Percentiles rank a stretch among this genome's conserved stretches.
phyloP scores from a whole-genome alignment of 495 filamentous ascomycete genomes.

The Penicillium nucicola region DNA sequence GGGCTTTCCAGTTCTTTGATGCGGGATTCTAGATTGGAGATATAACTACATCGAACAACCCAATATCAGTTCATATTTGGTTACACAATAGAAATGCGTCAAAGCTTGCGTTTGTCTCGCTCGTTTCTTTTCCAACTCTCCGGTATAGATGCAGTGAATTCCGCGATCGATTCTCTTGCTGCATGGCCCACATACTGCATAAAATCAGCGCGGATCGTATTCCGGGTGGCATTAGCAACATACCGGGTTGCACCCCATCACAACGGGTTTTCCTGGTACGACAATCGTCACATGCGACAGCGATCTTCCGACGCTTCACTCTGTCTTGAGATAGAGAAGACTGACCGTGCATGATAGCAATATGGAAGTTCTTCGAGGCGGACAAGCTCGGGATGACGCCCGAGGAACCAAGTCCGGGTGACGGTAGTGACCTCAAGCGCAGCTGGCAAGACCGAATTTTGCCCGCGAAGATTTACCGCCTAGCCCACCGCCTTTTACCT shows the following conservation, averaged over 20 bases:
- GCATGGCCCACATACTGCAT: slow-evolving; percentile 37
- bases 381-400: slow-evolving; percentile 4
- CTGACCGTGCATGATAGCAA: not conserved
- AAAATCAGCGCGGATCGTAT: slow-evolving; percentile 12
- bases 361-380: not conserved
- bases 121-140: slow-evolving; percentile 32
- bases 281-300: slow-evolving; percentile 39
- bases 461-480: no score
- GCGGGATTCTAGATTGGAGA: slow-evolving; percentile 24
- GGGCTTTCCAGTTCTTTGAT: slow-evolving; percentile 29
- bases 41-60: slow-evolving; percentile 16
- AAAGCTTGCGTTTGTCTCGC: slow-evolving; percentile 21
- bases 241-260: slow-evolving; percentile 39
- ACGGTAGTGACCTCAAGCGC: not conserved
- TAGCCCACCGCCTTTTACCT: no score
- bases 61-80: not conserved
- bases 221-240: slow-evolving; percentile 10
- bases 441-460: no score
- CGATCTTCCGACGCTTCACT: slow-evolving; percentile 33
- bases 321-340: not conserved
- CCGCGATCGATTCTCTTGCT: slow-evolving; percentile 17
- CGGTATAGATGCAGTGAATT: slow-evolving; percentile 28
- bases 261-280: slow-evolving; percentile 34
- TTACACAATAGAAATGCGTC: not conserved
- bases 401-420: not conserved